Base-by-base conservation (phyloP, 345 rosid species). In the Punica granatum region DNA sequence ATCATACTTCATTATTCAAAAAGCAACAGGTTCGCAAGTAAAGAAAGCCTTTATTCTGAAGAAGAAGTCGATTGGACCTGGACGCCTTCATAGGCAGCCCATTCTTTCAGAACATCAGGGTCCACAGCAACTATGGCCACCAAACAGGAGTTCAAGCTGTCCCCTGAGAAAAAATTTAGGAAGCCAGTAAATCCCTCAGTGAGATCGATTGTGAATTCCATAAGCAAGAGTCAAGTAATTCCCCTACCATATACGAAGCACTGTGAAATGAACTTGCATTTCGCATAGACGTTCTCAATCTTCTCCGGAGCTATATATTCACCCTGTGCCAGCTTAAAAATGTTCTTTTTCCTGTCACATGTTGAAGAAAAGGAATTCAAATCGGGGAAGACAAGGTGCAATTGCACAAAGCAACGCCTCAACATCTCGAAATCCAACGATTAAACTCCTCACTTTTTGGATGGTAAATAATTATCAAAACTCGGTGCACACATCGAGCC, bases 51-150 rank as follows among this genome's bases (percentile, higher is more conserved):
- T 54, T 54, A 25, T 8, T 26, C 15, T 31, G 25, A 56, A 33
- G 18, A 26, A 28, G 61, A 36, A 41, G 58, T 9, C 70, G 41
- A 41, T 41, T 44, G 69, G 35, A 89, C 96, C 92, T 85, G 73
- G 75, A 90, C 83, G 70, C 89, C 95, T 76, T 82, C 77, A 6
- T 84, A 85, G 58, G 80, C 74, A 46, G 98, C 96, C 92, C 95
- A 90, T 30, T 84, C 85, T 80, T 76, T 81, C 78, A 92, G 70
- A 42, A 82, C 87, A 69, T 90, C 95, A 0, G 85, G 92, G 34
- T 92, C 98, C 26, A 86, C 86, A 23, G 85, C 83, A 62, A 86
- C 90, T 64, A 92, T 65, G 6, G 96, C 95, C 30, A 92, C 94
- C 75, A 92, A 74, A 71, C 61, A 74, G 65, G 95, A 90, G 72